Conservation (phyloP, 306 rosid species). For the Vigna nakashimae region DNA sequence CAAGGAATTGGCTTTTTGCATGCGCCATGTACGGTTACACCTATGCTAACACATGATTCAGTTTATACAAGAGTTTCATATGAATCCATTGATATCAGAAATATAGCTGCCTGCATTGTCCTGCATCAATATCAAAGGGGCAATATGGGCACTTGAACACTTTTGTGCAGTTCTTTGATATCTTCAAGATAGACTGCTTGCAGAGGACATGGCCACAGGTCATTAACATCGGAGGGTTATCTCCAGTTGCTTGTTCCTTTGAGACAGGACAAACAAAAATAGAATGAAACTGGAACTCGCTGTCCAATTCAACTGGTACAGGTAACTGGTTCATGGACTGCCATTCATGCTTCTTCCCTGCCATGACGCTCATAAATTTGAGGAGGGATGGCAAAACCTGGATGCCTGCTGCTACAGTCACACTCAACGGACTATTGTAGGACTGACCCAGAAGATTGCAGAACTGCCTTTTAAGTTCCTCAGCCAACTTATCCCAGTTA, state of each 20-base stretch:
- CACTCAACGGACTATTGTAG: constrained; percentile 79
- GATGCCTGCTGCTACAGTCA: constrained; percentile 79
- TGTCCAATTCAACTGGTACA: constrained; percentile 78
- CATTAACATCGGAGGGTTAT: constrained; percentile 93
- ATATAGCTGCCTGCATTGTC: constrained; percentile 63
- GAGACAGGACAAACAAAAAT: constrained; percentile 96
- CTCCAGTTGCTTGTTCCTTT: constrained; percentile 85
- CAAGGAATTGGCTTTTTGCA: constrained; percentile 42
- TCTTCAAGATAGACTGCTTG: constrained; percentile 89
- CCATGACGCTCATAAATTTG: constrained; percentile 85
- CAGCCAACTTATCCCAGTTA: constrained; percentile 75
- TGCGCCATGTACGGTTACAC: constrained; percentile 43
- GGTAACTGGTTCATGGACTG: constrained; percentile 83
- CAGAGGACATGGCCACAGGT: constrained; percentile 94
- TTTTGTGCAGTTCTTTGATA: constrained; percentile 85
- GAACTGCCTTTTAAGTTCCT: constrained; percentile 82
- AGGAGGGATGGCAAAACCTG: constrained; percentile 76
- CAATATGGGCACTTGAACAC: constrained; percentile 89
- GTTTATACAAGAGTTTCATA: constrained; percentile 44
- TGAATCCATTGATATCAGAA: constrained; percentile 58
- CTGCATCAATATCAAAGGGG: constrained; percentile 71
- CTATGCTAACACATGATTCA: constrained; percentile 51
- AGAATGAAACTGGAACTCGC: constrained; percentile 90
- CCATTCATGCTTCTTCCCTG: constrained; percentile 94
- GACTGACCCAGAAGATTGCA: constrained; percentile 87